These are phyloP conservation scores for Cyathus striatus DNA, from an alignment of 768 basidiomycete genomes.

Conservation along the genomic window DNA sequence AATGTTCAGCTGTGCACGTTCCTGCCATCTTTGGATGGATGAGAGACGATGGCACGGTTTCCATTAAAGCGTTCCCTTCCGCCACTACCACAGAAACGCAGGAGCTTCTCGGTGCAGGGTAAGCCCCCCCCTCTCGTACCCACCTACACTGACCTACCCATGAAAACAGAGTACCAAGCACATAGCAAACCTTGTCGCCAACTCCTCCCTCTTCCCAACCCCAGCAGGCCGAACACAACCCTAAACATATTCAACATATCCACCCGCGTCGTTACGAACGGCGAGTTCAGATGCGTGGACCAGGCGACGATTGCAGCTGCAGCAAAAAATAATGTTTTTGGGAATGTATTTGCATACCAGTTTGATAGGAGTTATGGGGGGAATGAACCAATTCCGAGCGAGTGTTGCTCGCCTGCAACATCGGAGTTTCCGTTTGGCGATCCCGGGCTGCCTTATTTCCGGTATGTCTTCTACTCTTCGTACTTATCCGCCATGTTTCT, in stretches of 20 bases:
- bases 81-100: constrained; percentile 8
- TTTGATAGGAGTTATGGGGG: constrained; percentile 42
- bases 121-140: constrained; percentile 7
- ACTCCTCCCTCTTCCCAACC: constrained; percentile 34
- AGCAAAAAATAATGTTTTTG: constrained; percentile 33
- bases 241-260: constrained; percentile 43
- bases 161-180: not conserved
- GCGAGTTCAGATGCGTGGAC: constrained; percentile 40
- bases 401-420: constrained; percentile 37
- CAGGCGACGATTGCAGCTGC: constrained; percentile 43
- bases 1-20: constrained; percentile 32
- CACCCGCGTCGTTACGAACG: constrained; percentile 35
- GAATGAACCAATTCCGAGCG: constrained; percentile 36
- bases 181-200: constrained; percentile 5
- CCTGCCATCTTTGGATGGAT: constrained; percentile 47
- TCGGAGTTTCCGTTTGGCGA: constrained; percentile 39
- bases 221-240: constrained; percentile 25
- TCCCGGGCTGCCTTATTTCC: constrained; percentile 40
- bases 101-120: constrained; percentile 13
- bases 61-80: constrained; percentile 26
- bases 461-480: constrained; percentile 29
- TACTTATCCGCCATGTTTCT: constrained; percentile 17
- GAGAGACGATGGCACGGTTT: constrained; percentile 46
- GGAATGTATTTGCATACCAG: constrained; percentile 37
- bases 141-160: constrained; percentile 4